A percentile compares a stretch with the other conserved stretches of the same genome.
These are phyloP conservation scores for Alternaria sp. DNA, from an alignment of 2,329 filamentous ascomycete genomes.

Conservation along the genomic window DNA sequence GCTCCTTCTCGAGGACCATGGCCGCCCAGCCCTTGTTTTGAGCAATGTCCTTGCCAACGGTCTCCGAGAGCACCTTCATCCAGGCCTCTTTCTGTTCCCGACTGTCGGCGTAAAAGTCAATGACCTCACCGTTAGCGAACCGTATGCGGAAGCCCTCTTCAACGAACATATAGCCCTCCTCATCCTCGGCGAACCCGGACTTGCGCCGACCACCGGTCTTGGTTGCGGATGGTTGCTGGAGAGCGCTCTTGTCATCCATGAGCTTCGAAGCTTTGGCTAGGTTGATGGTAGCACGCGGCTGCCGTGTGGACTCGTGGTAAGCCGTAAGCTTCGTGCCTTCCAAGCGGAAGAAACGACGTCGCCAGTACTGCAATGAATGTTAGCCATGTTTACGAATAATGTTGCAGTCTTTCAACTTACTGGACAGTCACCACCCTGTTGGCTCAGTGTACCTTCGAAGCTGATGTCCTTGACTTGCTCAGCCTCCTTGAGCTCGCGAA, in stretches of 20 bases:
- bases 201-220: conserved; percentile 82
- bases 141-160: conserved; percentile 99
- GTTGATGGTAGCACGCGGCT: conserved; percentile 96
- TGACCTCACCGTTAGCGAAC: conserved; percentile 97
- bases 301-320: conserved; percentile 92
- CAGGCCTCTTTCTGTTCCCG: conserved; percentile 87
- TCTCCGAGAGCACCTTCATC: conserved; percentile 86
- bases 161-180: conserved; percentile 99
- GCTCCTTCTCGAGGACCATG: conserved; percentile 60
- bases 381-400: conserved; percentile 4
- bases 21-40: conserved; percentile 66
- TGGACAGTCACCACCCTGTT: conserved; percentile 96
- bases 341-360: conserved; percentile 95
- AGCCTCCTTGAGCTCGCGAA: conserved; percentile 89
- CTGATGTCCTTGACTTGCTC: conserved; percentile 78
- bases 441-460: conserved; percentile 89
- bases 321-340: conserved; percentile 90
- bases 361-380: conserved; percentile 76
- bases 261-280: conserved; percentile 89
- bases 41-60: conserved; percentile 63
- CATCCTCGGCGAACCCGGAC: conserved; percentile 95
- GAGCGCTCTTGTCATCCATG: conserved; percentile 85
- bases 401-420: conserved; percentile 62
- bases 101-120: conserved; percentile 97
- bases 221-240: conserved; percentile 80